phyloP scores from a whole-genome alignment of 305 asterid species.

The Fraxinus velutina region DNA sequence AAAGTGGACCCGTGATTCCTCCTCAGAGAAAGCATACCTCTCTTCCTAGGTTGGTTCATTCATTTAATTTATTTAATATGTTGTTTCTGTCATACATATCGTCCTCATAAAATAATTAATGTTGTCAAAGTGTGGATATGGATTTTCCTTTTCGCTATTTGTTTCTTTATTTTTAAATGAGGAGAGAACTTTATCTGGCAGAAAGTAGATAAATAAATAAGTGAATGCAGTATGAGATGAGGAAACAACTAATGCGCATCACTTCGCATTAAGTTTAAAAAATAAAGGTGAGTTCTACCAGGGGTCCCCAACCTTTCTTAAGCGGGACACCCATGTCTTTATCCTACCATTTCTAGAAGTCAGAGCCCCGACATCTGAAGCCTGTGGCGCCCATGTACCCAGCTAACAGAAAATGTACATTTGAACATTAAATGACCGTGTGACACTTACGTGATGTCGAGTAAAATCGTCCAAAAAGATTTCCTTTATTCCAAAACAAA shows the following conservation, averaged over 20 bases:
- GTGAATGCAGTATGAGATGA: neutral
- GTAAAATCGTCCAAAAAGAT: neutral
- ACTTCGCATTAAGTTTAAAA: neutral
- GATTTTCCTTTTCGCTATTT: neutral
- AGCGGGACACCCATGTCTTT: neutral
- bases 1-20: slow-evolving; percentile 43
- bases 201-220: neutral
- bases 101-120: neutral
- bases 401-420: neutral
- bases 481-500: neutral
- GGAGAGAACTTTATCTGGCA: neutral
- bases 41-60: slow-evolving; percentile 40
- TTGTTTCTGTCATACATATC: neutral
- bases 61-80: neutral
- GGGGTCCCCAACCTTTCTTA: neutral
- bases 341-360: neutral
- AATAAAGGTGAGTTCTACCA: neutral
- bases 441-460: neutral
- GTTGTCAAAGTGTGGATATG: neutral
- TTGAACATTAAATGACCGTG: neutral
- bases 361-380: neutral
- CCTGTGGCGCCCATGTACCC: neutral
- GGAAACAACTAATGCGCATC: neutral
- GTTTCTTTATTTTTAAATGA: neutral
- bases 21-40: slow-evolving; percentile 48